Percentiles rank a stretch among this genome's conserved stretches.
phyloP scores from a whole-genome alignment of 2,329 filamentous ascomycete species.

The Trichoderma semiorbis region DNA sequence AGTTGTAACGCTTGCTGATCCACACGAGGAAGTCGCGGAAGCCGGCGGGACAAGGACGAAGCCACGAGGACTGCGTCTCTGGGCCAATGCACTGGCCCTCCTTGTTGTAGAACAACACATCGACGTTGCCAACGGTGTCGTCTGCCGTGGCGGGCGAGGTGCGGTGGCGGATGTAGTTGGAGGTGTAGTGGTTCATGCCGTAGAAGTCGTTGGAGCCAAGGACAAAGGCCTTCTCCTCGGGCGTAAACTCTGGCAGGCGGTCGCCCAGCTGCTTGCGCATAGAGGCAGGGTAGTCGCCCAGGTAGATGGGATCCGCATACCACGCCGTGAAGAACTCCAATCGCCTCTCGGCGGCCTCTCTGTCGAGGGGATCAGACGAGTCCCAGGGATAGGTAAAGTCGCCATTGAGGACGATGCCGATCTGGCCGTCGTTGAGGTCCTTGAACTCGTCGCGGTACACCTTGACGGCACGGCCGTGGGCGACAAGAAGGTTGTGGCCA shows the following conservation, averaged over 20 bases:
- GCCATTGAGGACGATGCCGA: constrained; percentile 85
- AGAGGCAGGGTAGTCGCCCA: constrained; percentile 76
- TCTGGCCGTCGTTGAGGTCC: constrained; percentile 64
- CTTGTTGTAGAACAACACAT: constrained; percentile 69
- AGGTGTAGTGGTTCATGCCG: constrained; percentile 91
- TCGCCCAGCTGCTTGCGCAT: constrained; percentile 79
- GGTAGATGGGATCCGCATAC: constrained; percentile 87
- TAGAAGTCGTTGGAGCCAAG: constrained; percentile 90
- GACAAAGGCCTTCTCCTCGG: constrained; percentile 69
- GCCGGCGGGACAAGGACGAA: constrained; percentile 69
- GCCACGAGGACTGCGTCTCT: constrained; percentile 79
- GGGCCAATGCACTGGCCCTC: constrained; percentile 70
- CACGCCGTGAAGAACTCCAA: constrained; percentile 84
- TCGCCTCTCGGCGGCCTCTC: constrained; percentile 74
- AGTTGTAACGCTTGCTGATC: constrained; percentile 72
- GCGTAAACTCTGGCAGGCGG: constrained; percentile 70
- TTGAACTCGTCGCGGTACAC: constrained; percentile 82
- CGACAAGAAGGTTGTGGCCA: constrained; percentile 75
- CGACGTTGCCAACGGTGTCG: constrained; percentile 74
- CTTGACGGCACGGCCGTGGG: constrained; percentile 77
- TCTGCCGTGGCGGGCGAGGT: constrained; percentile 56
- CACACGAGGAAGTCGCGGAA: constrained; percentile 76
- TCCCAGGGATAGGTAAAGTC: constrained; percentile 84
- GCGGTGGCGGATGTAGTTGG: constrained; percentile 79
- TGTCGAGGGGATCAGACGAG: constrained; percentile 66